Percentiles rank a stretch among this genome's conserved stretches.
phyloP scores from a whole-genome alignment of 2,329 filamentous ascomycete species.

The Colletotrichum chlorophyti region DNA sequence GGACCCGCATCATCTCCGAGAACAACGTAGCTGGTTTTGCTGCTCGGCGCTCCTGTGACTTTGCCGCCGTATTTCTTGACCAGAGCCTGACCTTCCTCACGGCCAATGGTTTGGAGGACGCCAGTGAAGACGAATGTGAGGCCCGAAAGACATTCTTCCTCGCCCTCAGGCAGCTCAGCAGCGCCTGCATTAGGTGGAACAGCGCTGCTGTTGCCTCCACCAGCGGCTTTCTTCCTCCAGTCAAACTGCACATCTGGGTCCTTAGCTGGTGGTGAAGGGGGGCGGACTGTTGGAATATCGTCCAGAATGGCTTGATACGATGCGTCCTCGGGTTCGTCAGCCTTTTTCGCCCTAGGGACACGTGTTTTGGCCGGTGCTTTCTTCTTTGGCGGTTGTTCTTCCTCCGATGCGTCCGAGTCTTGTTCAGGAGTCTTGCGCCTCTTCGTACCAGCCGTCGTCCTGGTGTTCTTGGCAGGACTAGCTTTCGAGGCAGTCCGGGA shows the following conservation, averaged over 20 bases:
- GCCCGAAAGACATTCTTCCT: constrained; percentile 88
- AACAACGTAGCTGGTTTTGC: constrained; percentile 93
- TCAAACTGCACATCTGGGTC: constrained; percentile 79
- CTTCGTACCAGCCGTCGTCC: constrained; percentile 44
- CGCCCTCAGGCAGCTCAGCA: constrained; percentile 79
- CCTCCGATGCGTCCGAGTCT: constrained; percentile 62
- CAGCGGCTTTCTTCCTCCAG: constrained; percentile 68
- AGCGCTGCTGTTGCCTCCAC: constrained; percentile 64
- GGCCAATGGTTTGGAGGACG: constrained; percentile 77
- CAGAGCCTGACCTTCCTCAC: constrained; percentile 83
- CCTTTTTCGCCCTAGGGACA: constrained; percentile 68
- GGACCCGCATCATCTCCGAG: constrained; percentile 91
- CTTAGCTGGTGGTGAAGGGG: constrained; percentile 83
- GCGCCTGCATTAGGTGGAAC: constrained; percentile 68
- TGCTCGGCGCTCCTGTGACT: constrained; percentile 83
- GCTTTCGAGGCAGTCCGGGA: constrained; percentile 39
- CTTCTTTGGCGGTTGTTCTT: constrained; percentile 67
- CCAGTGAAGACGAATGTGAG: constrained; percentile 96
- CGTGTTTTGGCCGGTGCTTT: constrained; percentile 64
- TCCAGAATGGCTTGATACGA: constrained; percentile 85
- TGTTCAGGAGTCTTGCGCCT: constrained; percentile 66
- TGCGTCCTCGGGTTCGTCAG: constrained; percentile 70
- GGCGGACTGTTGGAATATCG: constrained; percentile 80
- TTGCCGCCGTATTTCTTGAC: constrained; percentile 96
- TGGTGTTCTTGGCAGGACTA: constrained; percentile 36